These are phyloP conservation scores for Scleromitrula shiraiana DNA, from an alignment of 2,329 filamentous ascomycete genomes.

Conservation along the genomic window DNA sequence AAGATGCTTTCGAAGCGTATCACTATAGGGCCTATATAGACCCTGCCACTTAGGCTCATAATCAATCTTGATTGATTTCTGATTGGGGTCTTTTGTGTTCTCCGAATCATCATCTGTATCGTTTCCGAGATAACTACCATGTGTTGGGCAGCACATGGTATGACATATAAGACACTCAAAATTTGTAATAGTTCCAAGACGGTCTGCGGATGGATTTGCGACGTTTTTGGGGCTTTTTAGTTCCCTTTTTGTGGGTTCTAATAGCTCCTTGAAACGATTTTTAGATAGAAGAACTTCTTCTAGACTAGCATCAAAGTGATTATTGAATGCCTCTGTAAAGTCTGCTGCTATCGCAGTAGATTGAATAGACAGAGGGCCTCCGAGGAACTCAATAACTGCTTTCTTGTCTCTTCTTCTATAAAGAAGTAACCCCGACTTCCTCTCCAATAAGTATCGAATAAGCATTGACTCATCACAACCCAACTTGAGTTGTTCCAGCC, in stretches of 20 bases:
- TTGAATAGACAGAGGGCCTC: slow-evolving; percentile 3
- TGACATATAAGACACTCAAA: slow-evolving; percentile 25
- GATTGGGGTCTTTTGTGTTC: not conserved
- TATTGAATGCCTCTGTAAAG: slow-evolving; percentile 15
- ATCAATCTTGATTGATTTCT: slow-evolving; percentile 6
- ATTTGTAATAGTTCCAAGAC: slow-evolving; percentile 20
- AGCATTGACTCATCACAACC: slow-evolving; percentile 13
- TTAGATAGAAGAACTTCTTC: slow-evolving; percentile 17
- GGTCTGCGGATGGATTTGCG: slow-evolving; percentile 3
- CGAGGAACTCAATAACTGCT: slow-evolving; percentile 10
- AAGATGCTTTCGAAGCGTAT: slow-evolving; percentile 17
- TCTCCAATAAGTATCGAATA: slow-evolving; percentile 16
- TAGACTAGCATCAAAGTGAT: slow-evolving; percentile 15
- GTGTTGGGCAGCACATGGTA: slow-evolving; percentile 22
- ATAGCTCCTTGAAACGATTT: slow-evolving; percentile 19
- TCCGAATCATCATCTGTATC: slow-evolving; percentile 12
- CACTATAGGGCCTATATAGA: slow-evolving; percentile 15
- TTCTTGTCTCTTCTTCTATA: slow-evolving; percentile 11
- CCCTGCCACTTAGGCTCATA: slow-evolving; percentile 14
- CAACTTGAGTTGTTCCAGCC: slow-evolving; percentile 16
- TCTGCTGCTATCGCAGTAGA: not conserved
- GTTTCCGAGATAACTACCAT: slow-evolving; percentile 22
- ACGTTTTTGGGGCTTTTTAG: not conserved
- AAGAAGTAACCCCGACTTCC: not conserved
- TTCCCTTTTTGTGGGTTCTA: slow-evolving; percentile 11